Conservation (phyloP, 2,329 filamentous ascomycete genomes). For the Alternaria ventricosa region DNA sequence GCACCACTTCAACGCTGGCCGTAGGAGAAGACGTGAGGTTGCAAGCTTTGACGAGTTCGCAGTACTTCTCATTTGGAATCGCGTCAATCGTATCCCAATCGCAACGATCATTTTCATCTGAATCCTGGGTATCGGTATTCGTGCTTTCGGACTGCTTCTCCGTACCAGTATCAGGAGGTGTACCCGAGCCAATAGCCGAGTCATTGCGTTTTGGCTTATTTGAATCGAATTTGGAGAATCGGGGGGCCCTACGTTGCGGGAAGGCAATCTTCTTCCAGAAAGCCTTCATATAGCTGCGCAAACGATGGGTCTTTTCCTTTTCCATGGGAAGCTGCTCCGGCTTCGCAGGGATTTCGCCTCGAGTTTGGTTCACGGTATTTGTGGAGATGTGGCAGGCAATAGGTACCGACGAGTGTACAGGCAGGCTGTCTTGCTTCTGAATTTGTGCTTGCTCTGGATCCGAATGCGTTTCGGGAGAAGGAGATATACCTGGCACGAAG, state of each 20-base stretch:
- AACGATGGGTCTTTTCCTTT: not conserved
- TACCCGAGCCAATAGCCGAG: not conserved
- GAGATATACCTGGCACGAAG: not conserved
- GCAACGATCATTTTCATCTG: not conserved
- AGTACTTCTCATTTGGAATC: not conserved
- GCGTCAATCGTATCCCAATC: not conserved
- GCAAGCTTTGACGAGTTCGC: not conserved
- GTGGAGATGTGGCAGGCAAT: not conserved
- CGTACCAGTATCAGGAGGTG: no score
- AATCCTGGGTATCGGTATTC: not conserved
- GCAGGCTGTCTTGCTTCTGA: not conserved
- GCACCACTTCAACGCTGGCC: not conserved
- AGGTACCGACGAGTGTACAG: not conserved
- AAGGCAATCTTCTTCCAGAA: not conserved
- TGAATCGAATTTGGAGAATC: not conserved
- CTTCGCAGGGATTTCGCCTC: not conserved
- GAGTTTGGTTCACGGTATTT: not conserved
- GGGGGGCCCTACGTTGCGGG: no score
- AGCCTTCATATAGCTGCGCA: not conserved
- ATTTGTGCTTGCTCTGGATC: not conserved
- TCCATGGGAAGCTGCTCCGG: not conserved
- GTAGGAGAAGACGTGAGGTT: not conserved
- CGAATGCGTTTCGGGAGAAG: not conserved
- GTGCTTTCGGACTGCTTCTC: no score
- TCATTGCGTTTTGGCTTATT: not conserved